Evolutionary conservation across 2,329 filamentous ascomycete genomes (phyloP).

Genomic region (Hypoxylon sp.): DNA sequence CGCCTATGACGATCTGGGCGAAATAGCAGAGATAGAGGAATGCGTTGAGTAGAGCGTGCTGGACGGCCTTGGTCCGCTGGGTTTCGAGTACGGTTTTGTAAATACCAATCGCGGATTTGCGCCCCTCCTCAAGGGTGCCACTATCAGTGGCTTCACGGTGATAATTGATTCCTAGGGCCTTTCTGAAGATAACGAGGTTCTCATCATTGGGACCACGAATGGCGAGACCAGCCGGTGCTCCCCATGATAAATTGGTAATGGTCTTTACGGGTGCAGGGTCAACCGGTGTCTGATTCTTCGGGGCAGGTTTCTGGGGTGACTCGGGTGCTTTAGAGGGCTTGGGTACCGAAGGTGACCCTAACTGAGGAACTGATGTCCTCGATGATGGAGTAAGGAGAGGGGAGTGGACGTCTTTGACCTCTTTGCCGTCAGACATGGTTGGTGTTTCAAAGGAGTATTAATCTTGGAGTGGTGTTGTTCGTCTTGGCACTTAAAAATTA

Average conservation of each 20-base stretch:
- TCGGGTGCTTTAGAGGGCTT: slow-evolving; percentile 33
- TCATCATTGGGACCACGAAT: slow-evolving; percentile 57
- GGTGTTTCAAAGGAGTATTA: background rate
- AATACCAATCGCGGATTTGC: slow-evolving; percentile 57
- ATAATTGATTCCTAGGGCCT: slow-evolving; percentile 61
- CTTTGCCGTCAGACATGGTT: slow-evolving; percentile 39
- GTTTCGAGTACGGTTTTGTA: slow-evolving; percentile 58
- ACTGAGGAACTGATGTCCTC: slow-evolving; percentile 27
- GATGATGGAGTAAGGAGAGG: slow-evolving; percentile 35
- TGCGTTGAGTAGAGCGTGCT: slow-evolving; percentile 55
- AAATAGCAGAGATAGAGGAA: slow-evolving; percentile 62
- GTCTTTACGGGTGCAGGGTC: slow-evolving; percentile 45
- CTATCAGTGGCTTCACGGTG: slow-evolving; percentile 44
- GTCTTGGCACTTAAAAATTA: background rate
- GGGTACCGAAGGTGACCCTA: slow-evolving; percentile 28
- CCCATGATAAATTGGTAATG: slow-evolving; percentile 56
- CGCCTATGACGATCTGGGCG: slow-evolving; percentile 64
- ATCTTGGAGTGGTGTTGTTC: slow-evolving; percentile 5
- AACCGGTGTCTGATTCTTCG: slow-evolving; percentile 31
- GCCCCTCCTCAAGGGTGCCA: slow-evolving; percentile 55
- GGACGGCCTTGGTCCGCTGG: slow-evolving; percentile 53
- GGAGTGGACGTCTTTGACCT: slow-evolving; percentile 40
- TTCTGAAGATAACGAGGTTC: slow-evolving; percentile 60
- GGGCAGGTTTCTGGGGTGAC: slow-evolving; percentile 26
- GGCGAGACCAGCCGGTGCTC: slow-evolving; percentile 56